Conservation (phyloP, 1,139 yeast species). For the Debaryomyces subglobosus region DNA sequence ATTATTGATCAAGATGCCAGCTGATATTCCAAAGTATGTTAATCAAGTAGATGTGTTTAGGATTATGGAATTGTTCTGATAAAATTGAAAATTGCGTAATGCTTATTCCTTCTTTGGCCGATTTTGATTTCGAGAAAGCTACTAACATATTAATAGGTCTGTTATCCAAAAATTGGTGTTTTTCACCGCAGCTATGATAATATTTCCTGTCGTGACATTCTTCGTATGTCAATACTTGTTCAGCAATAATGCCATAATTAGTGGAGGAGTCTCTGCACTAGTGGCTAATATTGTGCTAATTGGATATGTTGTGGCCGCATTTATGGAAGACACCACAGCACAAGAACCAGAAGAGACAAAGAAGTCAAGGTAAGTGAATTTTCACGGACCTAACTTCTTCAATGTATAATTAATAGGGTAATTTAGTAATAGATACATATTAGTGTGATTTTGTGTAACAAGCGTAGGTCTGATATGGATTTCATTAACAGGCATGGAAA, state of each 20-base stretch:
- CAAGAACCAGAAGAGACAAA: conserved; percentile 32
- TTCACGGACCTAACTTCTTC: background rate
- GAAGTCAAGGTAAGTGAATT: conserved; percentile 9
- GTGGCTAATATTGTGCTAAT: conserved; percentile 86
- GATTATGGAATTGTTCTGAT: background rate
- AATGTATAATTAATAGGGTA: background rate
- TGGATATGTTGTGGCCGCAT: conserved; percentile 85
- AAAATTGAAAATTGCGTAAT: background rate
- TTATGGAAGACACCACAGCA: conserved; percentile 68
- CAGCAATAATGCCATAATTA: conserved; percentile 62
- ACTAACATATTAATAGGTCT: conserved; percentile 35
- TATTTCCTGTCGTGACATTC: conserved; percentile 74
- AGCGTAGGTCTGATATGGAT: background rate
- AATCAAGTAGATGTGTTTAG: background rate
- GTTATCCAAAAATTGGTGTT: conserved; percentile 75
- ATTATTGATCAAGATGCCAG: conserved; percentile 35
- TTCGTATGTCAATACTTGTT: conserved; percentile 61
- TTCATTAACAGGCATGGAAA: background rate
- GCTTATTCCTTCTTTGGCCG: background rate
- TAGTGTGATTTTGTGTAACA: conserved; percentile 6
- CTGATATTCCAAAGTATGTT: conserved; percentile 64
- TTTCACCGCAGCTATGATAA: conserved; percentile 88
- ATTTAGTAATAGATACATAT: background rate
- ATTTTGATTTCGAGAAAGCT: background rate
- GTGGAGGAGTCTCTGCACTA: conserved; percentile 90